Evolutionary conservation across 2,329 filamentous ascomycete species (phyloP).

Genomic region (Huntiella savannae): DNA sequence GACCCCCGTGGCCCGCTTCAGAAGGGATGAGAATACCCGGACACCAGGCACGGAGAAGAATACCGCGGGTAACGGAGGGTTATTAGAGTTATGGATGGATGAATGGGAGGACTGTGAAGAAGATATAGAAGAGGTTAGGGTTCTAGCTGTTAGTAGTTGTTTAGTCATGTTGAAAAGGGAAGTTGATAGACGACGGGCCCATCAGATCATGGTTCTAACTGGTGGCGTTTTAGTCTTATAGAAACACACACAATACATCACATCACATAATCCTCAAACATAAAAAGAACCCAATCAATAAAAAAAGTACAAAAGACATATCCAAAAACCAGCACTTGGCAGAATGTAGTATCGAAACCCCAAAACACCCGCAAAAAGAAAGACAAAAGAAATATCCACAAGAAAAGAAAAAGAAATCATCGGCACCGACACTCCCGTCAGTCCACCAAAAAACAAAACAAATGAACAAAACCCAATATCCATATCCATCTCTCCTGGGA

Average conservation of each 20-base stretch:
- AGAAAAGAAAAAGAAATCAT: constrained; percentile 2
- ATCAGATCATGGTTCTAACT: constrained; percentile 25
- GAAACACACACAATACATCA: background rate
- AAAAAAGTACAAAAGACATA: background rate
- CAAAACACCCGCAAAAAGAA: background rate
- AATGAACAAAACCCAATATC: background rate
- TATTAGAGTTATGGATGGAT: constrained; percentile 25
- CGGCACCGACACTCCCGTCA: background rate
- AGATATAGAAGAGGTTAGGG: constrained; percentile 12
- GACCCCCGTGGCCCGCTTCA: constrained; percentile 23
- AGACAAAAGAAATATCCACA: background rate
- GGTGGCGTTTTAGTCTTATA: constrained; percentile 2
- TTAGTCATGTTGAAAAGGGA: constrained; percentile 47
- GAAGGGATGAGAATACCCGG: constrained; percentile 23
- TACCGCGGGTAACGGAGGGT: constrained; percentile 31
- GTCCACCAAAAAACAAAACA: background rate
- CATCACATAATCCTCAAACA: background rate
- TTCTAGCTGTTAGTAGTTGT: constrained; percentile 35
- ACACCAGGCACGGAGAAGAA: constrained; percentile 20
- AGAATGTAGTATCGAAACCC: background rate
- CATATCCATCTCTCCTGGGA: constrained; percentile 3
- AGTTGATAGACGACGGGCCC: constrained; percentile 34
- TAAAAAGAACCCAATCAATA: background rate
- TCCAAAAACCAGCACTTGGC: background rate
- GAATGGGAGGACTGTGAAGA: constrained; percentile 21